A percentile compares a stretch with the other conserved stretches of the same genome.
Evolutionary conservation across 2,329 filamentous ascomycete genomes (phyloP).

Genomic region (Achaetomium macrosporum): DNA sequence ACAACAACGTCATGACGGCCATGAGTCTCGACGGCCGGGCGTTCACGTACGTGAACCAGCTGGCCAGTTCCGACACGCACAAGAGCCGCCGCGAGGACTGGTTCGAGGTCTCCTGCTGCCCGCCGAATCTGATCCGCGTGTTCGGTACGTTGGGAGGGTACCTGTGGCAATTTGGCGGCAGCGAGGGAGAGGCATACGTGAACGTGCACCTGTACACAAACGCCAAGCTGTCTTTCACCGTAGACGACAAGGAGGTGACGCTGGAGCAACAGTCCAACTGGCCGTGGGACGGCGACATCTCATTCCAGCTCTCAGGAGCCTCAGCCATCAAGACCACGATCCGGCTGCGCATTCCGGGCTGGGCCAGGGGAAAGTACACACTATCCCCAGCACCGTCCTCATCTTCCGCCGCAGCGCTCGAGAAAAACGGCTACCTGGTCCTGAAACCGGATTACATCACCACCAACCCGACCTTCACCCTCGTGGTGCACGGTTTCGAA

Average conservation of each 20-base stretch:
- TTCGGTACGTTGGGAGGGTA: neutral
- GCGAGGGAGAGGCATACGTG: neutral
- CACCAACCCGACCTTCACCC: neutral
- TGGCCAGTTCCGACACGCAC: neutral
- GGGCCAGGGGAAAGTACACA: neutral
- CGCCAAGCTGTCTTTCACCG: neutral
- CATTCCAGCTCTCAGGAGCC: neutral
- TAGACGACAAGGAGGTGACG: neutral
- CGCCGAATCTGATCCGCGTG: neutral
- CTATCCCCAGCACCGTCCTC: neutral
- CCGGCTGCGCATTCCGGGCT: neutral
- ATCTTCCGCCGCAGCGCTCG: neutral
- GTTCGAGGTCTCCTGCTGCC: neutral
- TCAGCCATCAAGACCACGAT: neutral
- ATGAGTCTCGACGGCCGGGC: neutral
- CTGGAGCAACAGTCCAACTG: neutral
- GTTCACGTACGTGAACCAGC: slow-evolving; percentile 1
- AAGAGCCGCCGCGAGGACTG: neutral
- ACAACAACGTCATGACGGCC: neutral
- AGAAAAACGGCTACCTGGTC: neutral
- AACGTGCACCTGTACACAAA: neutral
- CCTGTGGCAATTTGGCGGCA: neutral
- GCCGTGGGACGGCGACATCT: neutral
- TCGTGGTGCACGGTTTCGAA: neutral
- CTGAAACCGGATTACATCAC: neutral